A percentile compares a stretch with the other conserved stretches of the same genome.
Conservation (phyloP, 148 eudicot species). For the Rheum nobile region DNA sequence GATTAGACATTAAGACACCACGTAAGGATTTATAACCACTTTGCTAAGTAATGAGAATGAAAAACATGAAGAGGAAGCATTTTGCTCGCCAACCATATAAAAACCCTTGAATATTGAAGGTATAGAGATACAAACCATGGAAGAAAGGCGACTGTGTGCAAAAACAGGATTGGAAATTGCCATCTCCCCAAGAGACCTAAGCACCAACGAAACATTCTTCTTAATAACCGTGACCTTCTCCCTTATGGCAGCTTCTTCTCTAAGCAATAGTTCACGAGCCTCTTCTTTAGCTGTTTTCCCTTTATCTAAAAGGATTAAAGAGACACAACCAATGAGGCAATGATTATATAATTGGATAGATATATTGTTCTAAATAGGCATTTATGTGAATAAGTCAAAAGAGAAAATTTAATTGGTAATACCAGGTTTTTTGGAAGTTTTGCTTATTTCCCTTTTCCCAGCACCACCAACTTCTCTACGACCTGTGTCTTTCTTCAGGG, state of each 20-base stretch:
- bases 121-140: slow-evolving; percentile 54
- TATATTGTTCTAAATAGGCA: not conserved
- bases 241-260: slow-evolving; percentile 64
- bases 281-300: slow-evolving; percentile 95
- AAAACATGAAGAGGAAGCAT: not conserved
- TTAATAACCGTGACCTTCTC: slow-evolving; percentile 55
- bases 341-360: not conserved
- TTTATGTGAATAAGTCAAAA: not conserved
- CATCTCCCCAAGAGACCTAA: slow-evolving; percentile 84
- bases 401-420: slow-evolving; percentile 6
- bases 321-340: not conserved
- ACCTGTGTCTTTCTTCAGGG: slow-evolving; percentile 39
- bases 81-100: not conserved
- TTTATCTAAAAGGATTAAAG: slow-evolving; percentile 44
- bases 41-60: not conserved
- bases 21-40: not conserved
- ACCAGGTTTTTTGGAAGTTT: slow-evolving; percentile 60
- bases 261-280: slow-evolving; percentile 83
- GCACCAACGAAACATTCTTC: slow-evolving; percentile 54
- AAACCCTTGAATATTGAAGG: slow-evolving; percentile 5
- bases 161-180: slow-evolving; percentile 79
- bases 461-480: slow-evolving; percentile 35
- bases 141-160: slow-evolving; percentile 85
- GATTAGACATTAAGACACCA: not conserved
- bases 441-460: slow-evolving; percentile 62